phyloP scores from a whole-genome alignment of 306 rosid genomes.

The Rubus parviflorus region DNA sequence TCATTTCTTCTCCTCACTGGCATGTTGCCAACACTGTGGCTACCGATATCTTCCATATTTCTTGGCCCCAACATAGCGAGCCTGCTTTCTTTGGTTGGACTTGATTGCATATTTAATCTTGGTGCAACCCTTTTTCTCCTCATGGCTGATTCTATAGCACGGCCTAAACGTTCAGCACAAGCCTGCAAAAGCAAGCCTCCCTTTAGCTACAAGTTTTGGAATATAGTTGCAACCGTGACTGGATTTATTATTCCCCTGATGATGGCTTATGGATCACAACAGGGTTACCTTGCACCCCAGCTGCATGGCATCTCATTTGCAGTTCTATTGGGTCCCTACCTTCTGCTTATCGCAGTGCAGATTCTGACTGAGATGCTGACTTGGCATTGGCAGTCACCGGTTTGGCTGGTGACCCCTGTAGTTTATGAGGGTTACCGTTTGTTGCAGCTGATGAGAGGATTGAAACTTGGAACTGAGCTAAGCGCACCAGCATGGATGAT shows the following conservation, averaged over 20 bases:
- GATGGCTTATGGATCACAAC: slow-evolving; percentile 62
- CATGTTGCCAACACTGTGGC: slow-evolving; percentile 91
- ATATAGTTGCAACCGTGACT: slow-evolving; percentile 59
- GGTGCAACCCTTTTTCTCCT: slow-evolving; percentile 94
- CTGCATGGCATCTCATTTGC: slow-evolving; percentile 61
- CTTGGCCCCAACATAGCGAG: slow-evolving; percentile 85
- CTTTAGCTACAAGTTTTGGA: slow-evolving; percentile 87
- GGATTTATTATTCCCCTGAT: slow-evolving; percentile 65
- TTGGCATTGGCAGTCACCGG: slow-evolving; percentile 96
- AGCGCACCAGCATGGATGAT: slow-evolving; percentile 74
- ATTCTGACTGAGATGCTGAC: slow-evolving; percentile 77
- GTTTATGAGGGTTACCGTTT: slow-evolving; percentile 79
- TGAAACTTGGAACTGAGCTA: slow-evolving; percentile 78
- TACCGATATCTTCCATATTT: slow-evolving; percentile 75
- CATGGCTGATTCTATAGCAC: slow-evolving; percentile 85
- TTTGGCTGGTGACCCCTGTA: slow-evolving; percentile 91
- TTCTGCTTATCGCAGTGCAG: slow-evolving; percentile 76
- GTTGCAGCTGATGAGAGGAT: slow-evolving; percentile 91
- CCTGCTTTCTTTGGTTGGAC: slow-evolving; percentile 82
- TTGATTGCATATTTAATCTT: slow-evolving; percentile 81
- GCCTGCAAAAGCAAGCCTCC: slow-evolving; percentile 72
- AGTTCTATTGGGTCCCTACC: slow-evolving; percentile 74
- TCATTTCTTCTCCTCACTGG: slow-evolving; percentile 74
- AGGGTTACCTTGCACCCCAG: slow-evolving; percentile 68
- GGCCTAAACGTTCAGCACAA: slow-evolving; percentile 50